Percentiles rank a stretch among this genome's conserved stretches.
These are phyloP conservation scores for Quercus alba DNA, from an alignment of 306 rosid species.

Conservation along the genomic window DNA sequence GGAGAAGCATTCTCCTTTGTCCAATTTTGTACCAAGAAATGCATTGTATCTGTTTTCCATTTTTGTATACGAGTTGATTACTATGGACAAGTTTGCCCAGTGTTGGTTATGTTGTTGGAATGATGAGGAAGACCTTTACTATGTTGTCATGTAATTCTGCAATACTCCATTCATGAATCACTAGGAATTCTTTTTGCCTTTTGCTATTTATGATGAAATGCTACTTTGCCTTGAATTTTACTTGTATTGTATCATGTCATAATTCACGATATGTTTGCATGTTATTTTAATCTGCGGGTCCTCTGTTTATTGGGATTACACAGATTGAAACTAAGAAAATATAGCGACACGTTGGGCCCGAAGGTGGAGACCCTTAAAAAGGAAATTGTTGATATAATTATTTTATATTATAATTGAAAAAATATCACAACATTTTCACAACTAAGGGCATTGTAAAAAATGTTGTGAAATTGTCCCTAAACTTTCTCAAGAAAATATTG, in stretches of 20 bases:
- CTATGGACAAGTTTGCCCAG: neutral
- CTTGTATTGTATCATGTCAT: no score
- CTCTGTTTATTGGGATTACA: neutral
- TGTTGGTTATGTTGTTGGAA: conserved; percentile 5
- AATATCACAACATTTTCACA: neutral
- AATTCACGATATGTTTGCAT: no score
- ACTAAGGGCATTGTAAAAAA: no score
- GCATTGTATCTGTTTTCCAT: conserved; percentile 8
- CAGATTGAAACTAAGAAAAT: neutral
- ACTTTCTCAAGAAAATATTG: neutral
- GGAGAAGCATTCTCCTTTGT: conserved; percentile 30
- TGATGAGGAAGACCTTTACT: no score
- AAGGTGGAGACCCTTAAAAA: no score
- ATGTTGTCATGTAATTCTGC: no score
- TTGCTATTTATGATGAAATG: no score
- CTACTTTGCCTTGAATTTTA: no score
- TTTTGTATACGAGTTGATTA: conserved; percentile 6
- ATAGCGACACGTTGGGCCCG: neutral
- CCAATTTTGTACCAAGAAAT: conserved; percentile 33
- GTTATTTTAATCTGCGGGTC: no score
- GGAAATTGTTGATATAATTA: neutral
- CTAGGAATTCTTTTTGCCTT: no score
- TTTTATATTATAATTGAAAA: neutral
- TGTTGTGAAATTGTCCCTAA: no score
- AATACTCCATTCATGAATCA: no score